Percentiles rank a stretch among this genome's conserved stretches.
Conservation (phyloP, 1,284 basidiomycete species). For the Trichosporon faecale region DNA sequence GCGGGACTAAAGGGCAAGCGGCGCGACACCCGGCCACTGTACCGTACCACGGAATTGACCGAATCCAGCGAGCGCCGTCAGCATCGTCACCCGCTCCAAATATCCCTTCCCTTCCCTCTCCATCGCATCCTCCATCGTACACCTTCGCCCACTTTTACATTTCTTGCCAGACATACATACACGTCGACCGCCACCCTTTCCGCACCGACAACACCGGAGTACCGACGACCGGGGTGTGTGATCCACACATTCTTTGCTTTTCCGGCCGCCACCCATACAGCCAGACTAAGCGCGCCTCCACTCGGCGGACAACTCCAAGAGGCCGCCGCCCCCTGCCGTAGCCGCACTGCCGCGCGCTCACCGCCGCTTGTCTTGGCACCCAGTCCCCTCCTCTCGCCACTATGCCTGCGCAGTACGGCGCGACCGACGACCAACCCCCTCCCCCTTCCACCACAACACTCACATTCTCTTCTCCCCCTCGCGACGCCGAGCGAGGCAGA, state of each 20-base stretch:
- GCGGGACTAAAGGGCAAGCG: neutral
- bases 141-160: neutral
- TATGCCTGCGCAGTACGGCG: neutral
- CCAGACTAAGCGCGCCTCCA: neutral
- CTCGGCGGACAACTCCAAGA: neutral
- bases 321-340: neutral
- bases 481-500: conserved; percentile 2
- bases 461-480: neutral
- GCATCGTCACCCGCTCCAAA: neutral
- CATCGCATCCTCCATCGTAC: too few species aligned
- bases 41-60: neutral
- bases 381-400: neutral
- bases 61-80: neutral
- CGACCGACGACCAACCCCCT: neutral
- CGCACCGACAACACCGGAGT: neutral
- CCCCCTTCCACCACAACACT: neutral
- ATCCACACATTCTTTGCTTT: neutral
- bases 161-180: neutral
- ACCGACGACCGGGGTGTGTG: neutral
- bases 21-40: neutral
- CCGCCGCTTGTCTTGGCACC: neutral
- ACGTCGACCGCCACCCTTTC: neutral
- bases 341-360: neutral
- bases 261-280: neutral
- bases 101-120: too few species aligned